Percentiles rank a stretch among this genome's conserved stretches.
Evolutionary conservation across 495 filamentous ascomycete species (phyloP).

Genomic region (Xylaria castorea): DNA sequence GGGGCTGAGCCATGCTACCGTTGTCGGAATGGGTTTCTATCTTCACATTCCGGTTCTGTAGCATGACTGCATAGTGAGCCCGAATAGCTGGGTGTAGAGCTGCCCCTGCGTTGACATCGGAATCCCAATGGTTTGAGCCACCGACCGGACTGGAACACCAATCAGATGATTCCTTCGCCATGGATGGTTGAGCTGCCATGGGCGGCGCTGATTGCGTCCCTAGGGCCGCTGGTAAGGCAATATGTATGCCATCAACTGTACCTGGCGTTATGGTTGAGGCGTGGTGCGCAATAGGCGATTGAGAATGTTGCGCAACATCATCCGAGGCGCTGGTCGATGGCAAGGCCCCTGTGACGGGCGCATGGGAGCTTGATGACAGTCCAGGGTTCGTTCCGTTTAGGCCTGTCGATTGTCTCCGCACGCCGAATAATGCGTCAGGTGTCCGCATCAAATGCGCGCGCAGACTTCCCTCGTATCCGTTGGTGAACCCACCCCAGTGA

Average conservation of each 20-base stretch:
- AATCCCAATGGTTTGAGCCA: conserved; percentile 26
- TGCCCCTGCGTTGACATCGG: conserved; percentile 33
- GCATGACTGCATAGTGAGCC: conserved; percentile 48
- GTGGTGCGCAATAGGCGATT: conserved; percentile 2
- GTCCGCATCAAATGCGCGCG: conserved; percentile 53
- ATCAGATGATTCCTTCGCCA: conserved; percentile 10
- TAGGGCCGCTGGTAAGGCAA: conserved; percentile 4
- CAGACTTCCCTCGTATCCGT: conserved; percentile 61
- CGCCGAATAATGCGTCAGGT: conserved; percentile 45
- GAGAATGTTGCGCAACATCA: conserved; percentile 6
- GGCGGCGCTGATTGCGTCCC: conserved; percentile 20
- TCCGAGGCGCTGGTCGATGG: conserved; percentile 16
- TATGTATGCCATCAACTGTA: not conserved
- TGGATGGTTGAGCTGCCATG: not conserved
- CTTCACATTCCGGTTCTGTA: conserved; percentile 41
- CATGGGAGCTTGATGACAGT: conserved; percentile 7
- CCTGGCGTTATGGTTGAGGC: not conserved
- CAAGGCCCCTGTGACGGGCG: conserved; percentile 30
- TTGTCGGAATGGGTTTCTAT: conserved; percentile 23
- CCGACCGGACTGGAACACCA: conserved; percentile 24
- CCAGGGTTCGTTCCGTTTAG: conserved; percentile 27
- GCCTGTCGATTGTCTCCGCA: conserved; percentile 34
- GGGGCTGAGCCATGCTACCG: not conserved
- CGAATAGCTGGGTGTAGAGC: conserved; percentile 55
- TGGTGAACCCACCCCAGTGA: conserved; percentile 58